phyloP scores from a whole-genome alignment of 768 basidiomycete genomes.

The Gymnopilus dilepis region DNA sequence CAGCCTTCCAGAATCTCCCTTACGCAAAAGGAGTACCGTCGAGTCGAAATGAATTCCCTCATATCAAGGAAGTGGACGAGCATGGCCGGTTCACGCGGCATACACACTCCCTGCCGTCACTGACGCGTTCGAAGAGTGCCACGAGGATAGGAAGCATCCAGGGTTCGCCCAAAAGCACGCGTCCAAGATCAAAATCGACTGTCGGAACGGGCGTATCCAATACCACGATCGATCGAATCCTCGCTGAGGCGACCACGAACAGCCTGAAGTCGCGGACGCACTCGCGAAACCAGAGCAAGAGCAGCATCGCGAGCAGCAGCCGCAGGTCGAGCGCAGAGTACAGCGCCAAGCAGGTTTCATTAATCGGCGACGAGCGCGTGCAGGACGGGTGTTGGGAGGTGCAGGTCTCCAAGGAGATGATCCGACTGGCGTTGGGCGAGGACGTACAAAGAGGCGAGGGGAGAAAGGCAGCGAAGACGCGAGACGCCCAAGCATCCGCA shows the following conservation, averaged over 20 bases:
- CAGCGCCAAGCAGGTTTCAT: constrained; percentile 53
- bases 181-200: constrained; percentile 23
- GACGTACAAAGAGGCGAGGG: constrained; percentile 26
- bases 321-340: constrained; percentile 65
- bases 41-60: constrained; percentile 15
- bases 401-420: constrained; percentile 59
- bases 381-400: constrained; percentile 59
- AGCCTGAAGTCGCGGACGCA: constrained; percentile 22
- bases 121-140: constrained; percentile 11
- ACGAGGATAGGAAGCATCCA: constrained; percentile 8
- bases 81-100: constrained; percentile 14
- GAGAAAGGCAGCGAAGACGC: constrained; percentile 20
- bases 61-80: constrained; percentile 3
- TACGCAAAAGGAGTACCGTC: constrained; percentile 15
- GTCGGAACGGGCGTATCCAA: constrained; percentile 3
- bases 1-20: constrained; percentile 31
- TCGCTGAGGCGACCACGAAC: constrained; percentile 1
- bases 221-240: constrained; percentile 6
- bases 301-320: constrained; percentile 38
- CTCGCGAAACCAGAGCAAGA: constrained; percentile 38
- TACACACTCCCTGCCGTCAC: constrained; percentile 25
- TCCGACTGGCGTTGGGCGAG: constrained; percentile 52
- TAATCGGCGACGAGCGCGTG: constrained; percentile 30
- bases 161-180: constrained; percentile 11
- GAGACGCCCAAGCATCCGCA: constrained; percentile 31